Percentiles rank a stretch among this genome's conserved stretches.
Evolutionary conservation across 176 grass and related monocot species (phyloP).

Genomic region (Cenchrus purpureus): DNA sequence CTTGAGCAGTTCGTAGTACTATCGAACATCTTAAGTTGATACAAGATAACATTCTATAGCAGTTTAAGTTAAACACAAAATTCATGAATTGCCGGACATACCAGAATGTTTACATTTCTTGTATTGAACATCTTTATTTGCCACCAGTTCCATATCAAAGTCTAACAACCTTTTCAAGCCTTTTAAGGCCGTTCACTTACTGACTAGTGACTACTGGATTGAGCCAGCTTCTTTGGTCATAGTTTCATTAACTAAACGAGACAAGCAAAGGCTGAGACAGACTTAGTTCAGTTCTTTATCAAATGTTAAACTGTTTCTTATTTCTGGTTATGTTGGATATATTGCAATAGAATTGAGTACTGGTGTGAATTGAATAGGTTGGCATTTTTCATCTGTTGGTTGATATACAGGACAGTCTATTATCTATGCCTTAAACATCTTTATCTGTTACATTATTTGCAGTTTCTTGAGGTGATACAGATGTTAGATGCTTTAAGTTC

Average conservation of each 20-base stretch:
- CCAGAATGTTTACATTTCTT: background rate
- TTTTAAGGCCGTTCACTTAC: background rate
- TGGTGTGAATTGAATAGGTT: background rate
- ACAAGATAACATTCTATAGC: background rate
- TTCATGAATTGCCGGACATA: background rate
- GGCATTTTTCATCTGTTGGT: background rate
- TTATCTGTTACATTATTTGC: conserved; percentile 1
- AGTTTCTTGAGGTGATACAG: background rate
- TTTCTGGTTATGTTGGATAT: background rate
- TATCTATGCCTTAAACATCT: conserved; percentile 1
- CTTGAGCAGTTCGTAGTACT: background rate
- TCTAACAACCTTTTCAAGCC: background rate
- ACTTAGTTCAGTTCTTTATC: conserved; percentile 2
- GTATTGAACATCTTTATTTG: background rate
- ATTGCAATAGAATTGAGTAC: background rate
- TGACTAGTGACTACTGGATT: background rate
- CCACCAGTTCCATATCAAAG: background rate
- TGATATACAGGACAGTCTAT: background rate
- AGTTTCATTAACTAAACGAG: background rate
- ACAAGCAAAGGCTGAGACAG: background rate
- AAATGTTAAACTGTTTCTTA: background rate
- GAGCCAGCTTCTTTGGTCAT: background rate
- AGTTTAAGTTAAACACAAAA: conserved; percentile 11
- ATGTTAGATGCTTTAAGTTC: conserved; percentile 3
- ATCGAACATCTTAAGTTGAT: background rate